Evolutionary conservation across 129 eudicot genomes (phyloP), one percentile per base, ranked within the genome.

Genomic region (Smallanthus sonchifolius): DNA sequence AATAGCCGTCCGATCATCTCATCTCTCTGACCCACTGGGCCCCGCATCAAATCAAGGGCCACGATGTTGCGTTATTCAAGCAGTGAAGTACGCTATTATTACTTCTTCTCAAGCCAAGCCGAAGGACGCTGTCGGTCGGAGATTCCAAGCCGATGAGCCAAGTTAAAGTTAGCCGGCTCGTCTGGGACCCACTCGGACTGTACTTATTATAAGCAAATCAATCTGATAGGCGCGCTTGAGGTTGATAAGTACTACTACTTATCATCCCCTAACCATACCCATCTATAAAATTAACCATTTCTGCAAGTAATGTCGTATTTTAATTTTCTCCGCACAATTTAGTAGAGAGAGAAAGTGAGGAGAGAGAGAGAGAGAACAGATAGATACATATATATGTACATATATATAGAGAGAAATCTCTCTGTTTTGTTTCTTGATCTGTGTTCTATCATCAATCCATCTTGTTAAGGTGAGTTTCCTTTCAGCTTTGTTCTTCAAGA

Each of bases 121-220:
- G 82, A 72, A 24, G 81, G 70, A 80, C 86, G 82, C 86, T 86
- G 85, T 77, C 85, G 75, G 79, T 86, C 61, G 48, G 16, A 76
- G 79, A 83, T 73, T 68, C 86, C 83, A 77, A 84, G 87, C 97
- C 94, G 94, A 74, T 77, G 67, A 73, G 85, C 65, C 72, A 19
- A 72, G 47, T 60, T 77, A 67, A 75, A 5, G 20, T 11, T 66
- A 83, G 83, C 88, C 81, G 88, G 88, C 89, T 83, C 61, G 4
- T 20, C 11, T 70, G 82, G 88, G 66, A 52, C 87, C 96, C 51
- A 42, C 10, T 0, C 0, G 4, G 14, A n/a, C 16, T 15, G 7
- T 10, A 54, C 44, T 49, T 69, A 83, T 83, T 59, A 35, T 7
- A 19, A 7, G 7, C 0, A 0, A 0, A 76, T 78, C 68, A 74